A percentile compares a stretch with the other conserved stretches of the same genome.
Conservation (phyloP, 371 early-diverging fungal species). For the Coemansia sp. region DNA sequence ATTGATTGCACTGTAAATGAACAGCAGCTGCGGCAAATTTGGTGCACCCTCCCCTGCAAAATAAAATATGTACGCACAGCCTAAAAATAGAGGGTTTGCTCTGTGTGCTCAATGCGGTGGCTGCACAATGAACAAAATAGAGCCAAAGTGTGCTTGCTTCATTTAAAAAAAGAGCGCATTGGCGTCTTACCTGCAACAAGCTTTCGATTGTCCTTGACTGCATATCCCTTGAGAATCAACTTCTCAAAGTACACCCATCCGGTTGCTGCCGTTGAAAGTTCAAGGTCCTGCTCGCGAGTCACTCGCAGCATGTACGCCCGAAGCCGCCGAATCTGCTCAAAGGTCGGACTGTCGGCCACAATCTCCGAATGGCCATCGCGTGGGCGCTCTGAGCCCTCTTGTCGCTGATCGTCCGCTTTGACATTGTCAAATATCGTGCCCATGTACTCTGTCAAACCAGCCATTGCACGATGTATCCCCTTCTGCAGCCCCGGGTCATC, state of each 20-base stretch:
- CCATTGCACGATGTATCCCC: constrained; percentile 59
- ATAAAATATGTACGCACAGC: background rate
- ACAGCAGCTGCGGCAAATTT: background rate
- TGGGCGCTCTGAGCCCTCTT: constrained; percentile 65
- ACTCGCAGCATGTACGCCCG: constrained; percentile 57
- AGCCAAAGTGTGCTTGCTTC: background rate
- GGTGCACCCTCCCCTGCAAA: background rate
- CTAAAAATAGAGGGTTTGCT: background rate
- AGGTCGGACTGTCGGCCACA: constrained; percentile 54
- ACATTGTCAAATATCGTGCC: constrained; percentile 64
- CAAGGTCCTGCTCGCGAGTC: constrained; percentile 62
- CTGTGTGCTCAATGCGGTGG: background rate
- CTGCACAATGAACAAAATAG: constrained; percentile 3
- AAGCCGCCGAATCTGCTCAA: constrained; percentile 62
- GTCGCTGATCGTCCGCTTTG: constrained; percentile 58
- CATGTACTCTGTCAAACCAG: constrained; percentile 62
- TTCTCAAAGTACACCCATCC: constrained; percentile 93
- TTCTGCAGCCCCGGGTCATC: constrained; percentile 68
- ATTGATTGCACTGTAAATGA: constrained; percentile 1
- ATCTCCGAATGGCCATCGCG: constrained; percentile 59
- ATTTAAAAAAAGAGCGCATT: background rate
- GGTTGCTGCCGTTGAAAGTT: constrained; percentile 85
- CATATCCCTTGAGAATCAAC: constrained; percentile 59
- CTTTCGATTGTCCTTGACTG: constrained; percentile 66
- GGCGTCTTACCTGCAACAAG: constrained; percentile 69